phyloP scores from a whole-genome alignment of 129 eudicot species.

The Centrapalus pauciflorus region DNA sequence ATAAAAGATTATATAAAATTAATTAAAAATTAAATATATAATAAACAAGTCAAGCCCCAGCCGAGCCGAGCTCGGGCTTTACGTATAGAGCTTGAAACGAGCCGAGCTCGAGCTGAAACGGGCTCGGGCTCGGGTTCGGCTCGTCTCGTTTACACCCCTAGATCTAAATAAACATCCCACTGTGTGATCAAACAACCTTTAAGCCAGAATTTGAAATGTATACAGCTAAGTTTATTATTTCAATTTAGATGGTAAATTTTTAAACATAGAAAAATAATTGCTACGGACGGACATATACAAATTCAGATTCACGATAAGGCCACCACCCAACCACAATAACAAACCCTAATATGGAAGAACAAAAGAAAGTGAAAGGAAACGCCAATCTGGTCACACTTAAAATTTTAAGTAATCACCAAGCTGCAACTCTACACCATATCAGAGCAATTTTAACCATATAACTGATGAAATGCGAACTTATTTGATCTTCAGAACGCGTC shows the following conservation, averaged over 20 bases:
- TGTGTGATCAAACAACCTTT: conserved; percentile 7
- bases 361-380: neutral
- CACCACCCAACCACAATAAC: conserved; percentile 3
- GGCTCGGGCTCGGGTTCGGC: no score
- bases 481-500: neutral
- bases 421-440: neutral
- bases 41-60: no score
- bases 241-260: neutral
- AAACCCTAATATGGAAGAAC: neutral
- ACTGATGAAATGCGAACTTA: neutral
- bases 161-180: neutral
- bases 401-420: neutral
- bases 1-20: no score
- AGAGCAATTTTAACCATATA: neutral
- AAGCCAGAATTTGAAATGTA: neutral
- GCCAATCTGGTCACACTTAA: conserved; percentile 5
- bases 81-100: no score
- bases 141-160: no score
- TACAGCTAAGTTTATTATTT: neutral
- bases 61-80: no score
- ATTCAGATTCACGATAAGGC: neutral
- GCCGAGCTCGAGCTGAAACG: no score
- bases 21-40: no score
- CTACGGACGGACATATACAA: neutral
- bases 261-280: neutral